Evolutionary conservation across 192 early-diverging fungal genomes (phyloP), one percentile per base, ranked within the genome.

Genomic region (Podila minutissima): DNA sequence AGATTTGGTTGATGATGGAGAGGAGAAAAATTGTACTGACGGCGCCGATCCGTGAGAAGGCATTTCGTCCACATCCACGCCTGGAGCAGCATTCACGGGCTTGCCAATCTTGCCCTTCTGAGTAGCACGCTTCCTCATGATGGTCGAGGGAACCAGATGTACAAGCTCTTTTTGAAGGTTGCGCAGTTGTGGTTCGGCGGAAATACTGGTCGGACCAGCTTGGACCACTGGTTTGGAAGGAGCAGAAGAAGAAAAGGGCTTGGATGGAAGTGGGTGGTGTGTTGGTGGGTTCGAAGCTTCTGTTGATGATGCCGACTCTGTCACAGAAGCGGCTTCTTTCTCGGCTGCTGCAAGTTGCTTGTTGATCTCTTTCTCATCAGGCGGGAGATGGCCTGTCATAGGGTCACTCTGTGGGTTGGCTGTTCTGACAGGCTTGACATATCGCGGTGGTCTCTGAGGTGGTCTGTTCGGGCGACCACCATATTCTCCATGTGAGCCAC

Each of bases 81-180:
- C 71, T 33, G 77, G 77, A 24, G 77, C 77, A 31, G 77, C 77
- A 61, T 81, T 81, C 24, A 81, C 77, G 22, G 77, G 77, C 26
- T 49, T 72, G 7, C 77, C 77, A 55, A 81, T 81, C 71, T 73
- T 81, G 53, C 77, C 77, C 46, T 81, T 81, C 38, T 81, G 77
- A n/a, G 71, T 59, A 20, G 73, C 77, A 5, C 77, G 71, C 35
- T 81, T 81, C 22, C 77, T 71, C 77, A 81, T 81, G 48, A 81
- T 73, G 7, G 64, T 59, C 9, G 77, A 81, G 37, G 77, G 77
- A 12, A 81, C 77, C 2, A 81, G 57, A 67, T 72, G 70, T 3
- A 73, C 71, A 5, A 81, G 35, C 35, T 81, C 77, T 64, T 73
- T 81, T 59, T 81, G 77, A 51, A 81, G 53, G 29, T 81, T 81